Evolutionary conservation across 1,139 yeast genomes (phyloP).

Genomic region (Nakaseomyces glabratus): DNA sequence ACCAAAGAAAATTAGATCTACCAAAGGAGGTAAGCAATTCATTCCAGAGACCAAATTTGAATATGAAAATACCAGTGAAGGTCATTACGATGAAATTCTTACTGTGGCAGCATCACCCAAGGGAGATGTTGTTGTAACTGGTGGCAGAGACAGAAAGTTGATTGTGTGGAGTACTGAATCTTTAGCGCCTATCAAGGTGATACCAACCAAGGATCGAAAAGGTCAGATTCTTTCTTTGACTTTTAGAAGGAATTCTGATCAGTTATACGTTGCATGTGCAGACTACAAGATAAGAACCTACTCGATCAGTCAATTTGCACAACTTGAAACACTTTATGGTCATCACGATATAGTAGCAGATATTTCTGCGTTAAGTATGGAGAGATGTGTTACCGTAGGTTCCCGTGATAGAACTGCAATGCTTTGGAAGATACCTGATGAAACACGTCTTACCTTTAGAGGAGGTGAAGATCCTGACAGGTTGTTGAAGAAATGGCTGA

Average conservation of each 20-base stretch:
- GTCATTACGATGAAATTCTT: slow-evolving; percentile 68
- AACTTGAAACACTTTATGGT: slow-evolving; percentile 84
- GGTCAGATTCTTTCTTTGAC: slow-evolving; percentile 65
- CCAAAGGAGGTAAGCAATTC: slow-evolving; percentile 49
- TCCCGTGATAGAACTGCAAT: slow-evolving; percentile 90
- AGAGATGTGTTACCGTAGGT: slow-evolving; percentile 93
- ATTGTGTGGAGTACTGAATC: slow-evolving; percentile 81
- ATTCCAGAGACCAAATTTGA: slow-evolving; percentile 39
- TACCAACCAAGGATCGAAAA: slow-evolving; percentile 61
- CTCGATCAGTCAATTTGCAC: slow-evolving; percentile 77
- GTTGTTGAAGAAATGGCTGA: slow-evolving; percentile 36
- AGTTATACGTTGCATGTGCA: slow-evolving; percentile 85
- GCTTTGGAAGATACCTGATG: slow-evolving; percentile 95
- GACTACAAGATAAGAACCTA: slow-evolving; percentile 85
- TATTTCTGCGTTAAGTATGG: slow-evolving; percentile 69
- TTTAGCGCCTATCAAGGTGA: slow-evolving; percentile 61
- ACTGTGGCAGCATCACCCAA: slow-evolving; percentile 81
- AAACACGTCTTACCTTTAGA: slow-evolving; percentile 83
- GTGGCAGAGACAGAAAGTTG: slow-evolving; percentile 73
- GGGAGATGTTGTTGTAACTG: slow-evolving; percentile 82
- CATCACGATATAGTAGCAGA: slow-evolving; percentile 87
- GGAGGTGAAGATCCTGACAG: slow-evolving; percentile 64
- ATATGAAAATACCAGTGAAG: slow-evolving; percentile 36
- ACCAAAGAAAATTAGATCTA: slow-evolving; percentile 56
- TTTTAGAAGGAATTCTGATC: slow-evolving; percentile 75